Conservation (phyloP, 2,329 filamentous ascomycete species). For the Fusarium odoratissimum region DNA sequence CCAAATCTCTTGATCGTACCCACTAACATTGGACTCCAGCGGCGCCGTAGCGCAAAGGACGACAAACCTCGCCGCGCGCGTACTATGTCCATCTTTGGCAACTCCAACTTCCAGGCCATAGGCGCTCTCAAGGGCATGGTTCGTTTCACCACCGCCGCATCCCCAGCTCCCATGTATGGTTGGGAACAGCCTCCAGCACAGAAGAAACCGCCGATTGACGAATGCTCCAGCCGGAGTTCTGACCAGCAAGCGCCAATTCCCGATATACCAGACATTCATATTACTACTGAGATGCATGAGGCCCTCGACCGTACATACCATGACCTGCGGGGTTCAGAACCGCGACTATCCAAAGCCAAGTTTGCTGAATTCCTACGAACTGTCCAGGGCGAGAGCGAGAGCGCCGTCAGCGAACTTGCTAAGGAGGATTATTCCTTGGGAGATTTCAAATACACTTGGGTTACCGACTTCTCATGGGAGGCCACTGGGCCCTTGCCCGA, state of each 20-base stretch:
- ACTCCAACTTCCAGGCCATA: constrained; percentile 48
- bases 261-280: constrained; percentile 52
- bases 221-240: constrained; percentile 43
- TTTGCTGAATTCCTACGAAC: constrained; percentile 63
- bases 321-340: constrained; percentile 53
- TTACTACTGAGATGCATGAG: constrained; percentile 62
- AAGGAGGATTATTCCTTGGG: constrained; percentile 58
- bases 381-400: constrained; percentile 59
- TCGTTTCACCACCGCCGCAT: constrained; percentile 48
- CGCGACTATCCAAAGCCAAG: constrained; percentile 48
- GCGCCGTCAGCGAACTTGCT: constrained; percentile 45
- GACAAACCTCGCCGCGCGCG: constrained; percentile 48
- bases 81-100: constrained; percentile 56
- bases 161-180: constrained; percentile 42
- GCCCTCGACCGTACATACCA: constrained; percentile 62
- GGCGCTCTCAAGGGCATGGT: constrained; percentile 50
- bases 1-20: background rate
- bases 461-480: constrained; percentile 56
- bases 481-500: constrained; percentile 58
- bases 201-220: constrained; percentile 35
- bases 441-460: constrained; percentile 64
- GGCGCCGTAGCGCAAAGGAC: constrained; percentile 20
- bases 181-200: constrained; percentile 35
- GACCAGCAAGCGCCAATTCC: constrained; percentile 27
- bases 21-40: constrained; percentile 28